Percentiles rank a stretch among this genome's conserved stretches.
phyloP scores from a whole-genome alignment of 352 stramenopile genomes.

The Globisporangium mamillatum region DNA sequence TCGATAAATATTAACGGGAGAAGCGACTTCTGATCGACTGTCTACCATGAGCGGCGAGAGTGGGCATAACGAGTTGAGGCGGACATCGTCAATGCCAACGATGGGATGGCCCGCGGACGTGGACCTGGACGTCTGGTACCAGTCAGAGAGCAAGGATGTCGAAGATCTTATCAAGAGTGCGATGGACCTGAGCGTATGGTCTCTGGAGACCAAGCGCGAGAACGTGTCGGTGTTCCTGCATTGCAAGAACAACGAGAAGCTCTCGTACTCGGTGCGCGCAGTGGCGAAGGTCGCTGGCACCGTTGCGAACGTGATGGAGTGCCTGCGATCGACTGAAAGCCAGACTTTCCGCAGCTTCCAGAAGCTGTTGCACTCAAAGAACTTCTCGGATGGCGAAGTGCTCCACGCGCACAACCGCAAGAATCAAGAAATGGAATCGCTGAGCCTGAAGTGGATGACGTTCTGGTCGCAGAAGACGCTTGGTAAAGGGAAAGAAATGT shows the following conservation, averaged over 20 bases:
- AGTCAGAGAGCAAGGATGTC: conserved; percentile 63
- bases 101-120: conserved; percentile 68
- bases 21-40: background rate
- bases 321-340: conserved; percentile 63
- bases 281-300: conserved; percentile 65
- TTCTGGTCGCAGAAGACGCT: conserved; percentile 77
- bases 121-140: conserved; percentile 75
- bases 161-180: conserved; percentile 66
- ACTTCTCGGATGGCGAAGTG: conserved; percentile 79
- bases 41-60: conserved; percentile 10
- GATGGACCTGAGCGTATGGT: conserved; percentile 72
- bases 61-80: conserved; percentile 6
- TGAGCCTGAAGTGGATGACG: conserved; percentile 84
- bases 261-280: conserved; percentile 67
- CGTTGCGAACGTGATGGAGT: conserved; percentile 76
- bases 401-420: conserved; percentile 47
- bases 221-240: conserved; percentile 71
- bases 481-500: conserved; percentile 79
- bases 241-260: conserved; percentile 81
- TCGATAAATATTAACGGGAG: background rate
- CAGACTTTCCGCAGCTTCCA: conserved; percentile 58
- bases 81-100: conserved; percentile 25
- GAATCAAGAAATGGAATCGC: conserved; percentile 48
- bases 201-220: conserved; percentile 65
- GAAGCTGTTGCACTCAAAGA: conserved; percentile 73